Evolutionary conservation across 306 rosid species (phyloP).

Genomic region (Malus sylvestris): DNA sequence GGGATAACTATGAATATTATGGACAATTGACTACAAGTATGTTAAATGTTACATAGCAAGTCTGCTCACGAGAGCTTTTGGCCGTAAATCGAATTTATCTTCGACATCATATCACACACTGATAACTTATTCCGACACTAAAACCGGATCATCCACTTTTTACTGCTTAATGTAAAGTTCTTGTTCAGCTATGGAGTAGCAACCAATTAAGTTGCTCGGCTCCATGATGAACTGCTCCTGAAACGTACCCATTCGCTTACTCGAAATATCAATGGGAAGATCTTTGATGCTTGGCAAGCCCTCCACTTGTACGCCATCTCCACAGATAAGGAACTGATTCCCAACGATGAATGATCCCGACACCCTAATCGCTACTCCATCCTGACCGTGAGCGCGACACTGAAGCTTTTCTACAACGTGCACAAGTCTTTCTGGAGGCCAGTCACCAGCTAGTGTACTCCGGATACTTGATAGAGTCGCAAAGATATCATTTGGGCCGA

Average conservation of each 20-base stretch:
- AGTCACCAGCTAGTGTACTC: conserved; percentile 70
- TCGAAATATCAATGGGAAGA: conserved; percentile 65
- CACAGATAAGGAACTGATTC: conserved; percentile 91
- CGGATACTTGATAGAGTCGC: conserved; percentile 51
- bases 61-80: background rate
- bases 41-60: background rate
- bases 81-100: too few relatives aligned
- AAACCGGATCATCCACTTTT: background rate
- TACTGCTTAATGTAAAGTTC: conserved; percentile 72
- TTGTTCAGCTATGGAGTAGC: conserved; percentile 66
- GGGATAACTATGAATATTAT: background rate
- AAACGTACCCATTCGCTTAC: conserved; percentile 81
- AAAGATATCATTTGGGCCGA: conserved; percentile 57
- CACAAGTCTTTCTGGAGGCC: conserved; percentile 92
- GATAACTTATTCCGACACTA: background rate
- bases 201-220: conserved; percentile 66
- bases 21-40: background rate
- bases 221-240: conserved; percentile 79
- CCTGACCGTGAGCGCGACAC: conserved; percentile 68
- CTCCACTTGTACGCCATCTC: conserved; percentile 93
- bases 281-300: conserved; percentile 83
- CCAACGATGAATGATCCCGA: conserved; percentile 84
- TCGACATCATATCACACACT: background rate
- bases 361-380: conserved; percentile 82
- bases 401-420: conserved; percentile 88